Evolutionary conservation across 345 rosid species (phyloP), one percentile per base, ranked within the genome.

Genomic region (Euclidium syriacum): DNA sequence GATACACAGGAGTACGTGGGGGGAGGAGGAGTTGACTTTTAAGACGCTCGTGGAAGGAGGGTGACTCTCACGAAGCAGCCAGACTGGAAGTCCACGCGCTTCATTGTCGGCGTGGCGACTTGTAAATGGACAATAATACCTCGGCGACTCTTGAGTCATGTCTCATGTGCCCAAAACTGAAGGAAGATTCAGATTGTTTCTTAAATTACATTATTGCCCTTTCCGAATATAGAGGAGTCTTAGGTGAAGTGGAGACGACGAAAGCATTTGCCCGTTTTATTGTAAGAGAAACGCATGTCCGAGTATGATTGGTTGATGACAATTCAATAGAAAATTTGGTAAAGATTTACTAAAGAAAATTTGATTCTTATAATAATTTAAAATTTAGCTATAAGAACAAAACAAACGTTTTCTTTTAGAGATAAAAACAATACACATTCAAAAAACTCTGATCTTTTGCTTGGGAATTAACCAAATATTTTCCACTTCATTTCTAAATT

Each of bases 191-290:
- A 16, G 9, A 9, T 1, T n/a, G n/a, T 10, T 41, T 11, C 1
- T 0, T 34, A 16, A 55, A 44, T 44, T 51, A 35, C 48, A 46
- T 18, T 0, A 32, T 24, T 53, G 1, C 33, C 51, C 51, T 52
- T 18, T 29, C 1, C 18, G 44, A 59, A 43, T 43, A 9, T 32
- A 20, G 22, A 9, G 10, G n/a, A n/a, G 41, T 32, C 33, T 15
- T 52, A 41, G 52, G 69, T 52, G 61, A 64, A 64, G 53, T 64
- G 35, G 14, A 64, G 52, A 65, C 1, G 62, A 65, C 52, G 54
- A 54, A 53, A 32, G 10, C 18, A 22, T 41, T 20, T 30, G 43
- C n/a, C n/a, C n/a, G n/a, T n/a, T n/a, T 14, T 11, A 20, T 30
- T 64, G 61, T 23, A 0, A 16, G 7, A 34, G 9, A 26, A 22